Evolutionary conservation across 1,284 basidiomycete species (phyloP), one percentile per base, ranked within the genome.

Genomic region (Fereydounia khargensis): DNA sequence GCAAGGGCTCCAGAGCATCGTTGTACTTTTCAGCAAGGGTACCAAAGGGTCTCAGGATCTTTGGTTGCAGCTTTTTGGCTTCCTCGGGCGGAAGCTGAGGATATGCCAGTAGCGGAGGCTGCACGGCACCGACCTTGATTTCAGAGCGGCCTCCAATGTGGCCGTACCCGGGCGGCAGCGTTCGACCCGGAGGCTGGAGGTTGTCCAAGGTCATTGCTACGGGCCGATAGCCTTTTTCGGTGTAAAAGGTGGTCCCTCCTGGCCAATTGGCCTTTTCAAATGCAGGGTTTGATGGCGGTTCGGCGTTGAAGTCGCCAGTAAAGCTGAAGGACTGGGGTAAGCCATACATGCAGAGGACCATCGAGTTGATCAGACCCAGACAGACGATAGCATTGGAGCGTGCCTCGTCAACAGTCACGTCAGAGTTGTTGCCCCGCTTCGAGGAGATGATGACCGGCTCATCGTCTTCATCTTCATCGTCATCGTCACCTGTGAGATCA

Each of bases 321-420:
- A 33, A 50, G 3, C 55, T 60, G 21, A 65, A 46, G 4, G 42
- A n/a, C 7, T 44, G 56, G 10, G 71, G 69, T 1, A 70, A 30
- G 17, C 68, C 70, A 19, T 67, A 59, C 47, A 66, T 62, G 45
- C 65, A 65, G 18, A 71, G 46, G 18, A 75, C 65, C 10, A 57
- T 52, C 13, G 65, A 62, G 17, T 50, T 38, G 23, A 75, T 49
- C 30, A 70, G 32, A 11, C 73, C 73, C 0, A 71, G 48, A 39
- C 73, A 75, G 18, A 74, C 66, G 41, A 67, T 43, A 7, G 53
- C 56, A 28, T 63, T 54, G 9, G 51, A 57, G 28, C 43, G 44
- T 32, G 46, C 33, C 24, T 63, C 49, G 23, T 67, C 57, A 24
- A 60, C 45, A 35, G 53, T 43, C 37, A 65, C 42, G 19, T 58